phyloP scores from a whole-genome alignment of 2,329 filamentous ascomycete genomes.

The Colletotrichum phormii region DNA sequence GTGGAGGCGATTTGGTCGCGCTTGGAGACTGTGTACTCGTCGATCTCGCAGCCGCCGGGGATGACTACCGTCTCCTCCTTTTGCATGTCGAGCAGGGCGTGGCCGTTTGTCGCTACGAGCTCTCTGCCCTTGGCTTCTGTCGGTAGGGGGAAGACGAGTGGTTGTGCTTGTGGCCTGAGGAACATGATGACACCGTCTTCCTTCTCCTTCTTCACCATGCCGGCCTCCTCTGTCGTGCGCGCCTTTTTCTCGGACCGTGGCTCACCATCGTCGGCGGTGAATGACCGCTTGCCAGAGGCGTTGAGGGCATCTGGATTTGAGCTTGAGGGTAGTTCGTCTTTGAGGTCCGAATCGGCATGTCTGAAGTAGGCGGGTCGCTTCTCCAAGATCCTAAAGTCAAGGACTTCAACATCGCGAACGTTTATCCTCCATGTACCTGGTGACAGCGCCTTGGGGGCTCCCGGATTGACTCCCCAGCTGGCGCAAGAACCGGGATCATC shows the following conservation, averaged over 20 bases:
- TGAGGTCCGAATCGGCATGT: slow-evolving; percentile 38
- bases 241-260: slow-evolving; percentile 54
- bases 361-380: slow-evolving; percentile 61
- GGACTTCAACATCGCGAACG: slow-evolving; percentile 59
- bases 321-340: slow-evolving; percentile 38
- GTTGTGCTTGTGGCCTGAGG: slow-evolving; percentile 60
- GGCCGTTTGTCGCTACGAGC: slow-evolving; percentile 57
- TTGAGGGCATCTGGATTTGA: slow-evolving; percentile 51
- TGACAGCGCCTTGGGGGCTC: slow-evolving; percentile 58
- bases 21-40: slow-evolving; percentile 67
- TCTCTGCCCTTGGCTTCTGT: slow-evolving; percentile 60
- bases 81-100: slow-evolving; percentile 64
- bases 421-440: slow-evolving; percentile 70
- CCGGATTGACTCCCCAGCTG: slow-evolving; percentile 54
- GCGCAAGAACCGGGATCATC: slow-evolving; percentile 47
- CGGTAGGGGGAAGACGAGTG: slow-evolving; percentile 64
- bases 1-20: slow-evolving; percentile 67
- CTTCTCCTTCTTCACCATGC: slow-evolving; percentile 40
- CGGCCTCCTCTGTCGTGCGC: slow-evolving; percentile 49
- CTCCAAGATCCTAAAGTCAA: slow-evolving; percentile 70
- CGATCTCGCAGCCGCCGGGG: slow-evolving; percentile 61
- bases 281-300: slow-evolving; percentile 63
- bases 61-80: slow-evolving; percentile 62
- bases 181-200: slow-evolving; percentile 68
- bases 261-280: slow-evolving; percentile 57